Conservation (phyloP, 2,329 filamentous ascomycete species). For the Hypoxylon rubiginosum region DNA sequence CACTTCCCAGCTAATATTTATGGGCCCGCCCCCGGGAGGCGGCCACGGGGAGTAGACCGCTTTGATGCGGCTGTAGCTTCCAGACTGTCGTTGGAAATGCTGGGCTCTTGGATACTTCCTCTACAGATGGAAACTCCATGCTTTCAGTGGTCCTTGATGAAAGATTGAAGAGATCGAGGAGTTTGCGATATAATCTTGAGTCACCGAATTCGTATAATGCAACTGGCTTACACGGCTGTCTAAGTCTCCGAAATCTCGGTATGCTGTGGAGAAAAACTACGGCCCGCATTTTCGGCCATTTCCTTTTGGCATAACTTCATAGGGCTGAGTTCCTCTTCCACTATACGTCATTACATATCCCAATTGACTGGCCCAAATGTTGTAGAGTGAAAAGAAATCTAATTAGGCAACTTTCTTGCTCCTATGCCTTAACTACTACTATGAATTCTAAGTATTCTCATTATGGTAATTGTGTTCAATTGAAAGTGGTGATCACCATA, state of each 20-base stretch:
- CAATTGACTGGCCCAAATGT: too few relatives aligned
- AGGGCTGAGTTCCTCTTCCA: background rate
- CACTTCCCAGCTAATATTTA: slow-evolving; percentile 83
- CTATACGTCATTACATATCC: too few relatives aligned
- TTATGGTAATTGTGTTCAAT: background rate
- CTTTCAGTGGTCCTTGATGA: background rate
- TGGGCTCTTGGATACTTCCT: slow-evolving; percentile 63
- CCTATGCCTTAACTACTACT: too few relatives aligned
- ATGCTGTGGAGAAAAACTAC: background rate
- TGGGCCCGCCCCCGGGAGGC: slow-evolving; percentile 78
- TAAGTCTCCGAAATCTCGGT: background rate
- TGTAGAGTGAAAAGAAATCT: background rate
- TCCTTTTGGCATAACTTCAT: background rate
- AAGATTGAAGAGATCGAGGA: background rate
- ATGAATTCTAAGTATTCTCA: too few relatives aligned
- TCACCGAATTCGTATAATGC: background rate
- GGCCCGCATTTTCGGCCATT: background rate
- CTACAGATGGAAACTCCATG: slow-evolving; percentile 43
- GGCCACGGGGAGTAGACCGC: slow-evolving; percentile 74
- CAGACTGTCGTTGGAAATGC: slow-evolving; percentile 76
- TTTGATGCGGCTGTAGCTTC: slow-evolving; percentile 74
- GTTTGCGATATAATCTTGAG: background rate
- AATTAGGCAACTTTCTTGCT: background rate
- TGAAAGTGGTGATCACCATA: background rate
- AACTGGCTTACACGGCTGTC: background rate